These are phyloP conservation scores for Torrubiella hemipterigena DNA, from an alignment of 2,329 filamentous ascomycete genomes.

Conservation along the genomic window DNA sequence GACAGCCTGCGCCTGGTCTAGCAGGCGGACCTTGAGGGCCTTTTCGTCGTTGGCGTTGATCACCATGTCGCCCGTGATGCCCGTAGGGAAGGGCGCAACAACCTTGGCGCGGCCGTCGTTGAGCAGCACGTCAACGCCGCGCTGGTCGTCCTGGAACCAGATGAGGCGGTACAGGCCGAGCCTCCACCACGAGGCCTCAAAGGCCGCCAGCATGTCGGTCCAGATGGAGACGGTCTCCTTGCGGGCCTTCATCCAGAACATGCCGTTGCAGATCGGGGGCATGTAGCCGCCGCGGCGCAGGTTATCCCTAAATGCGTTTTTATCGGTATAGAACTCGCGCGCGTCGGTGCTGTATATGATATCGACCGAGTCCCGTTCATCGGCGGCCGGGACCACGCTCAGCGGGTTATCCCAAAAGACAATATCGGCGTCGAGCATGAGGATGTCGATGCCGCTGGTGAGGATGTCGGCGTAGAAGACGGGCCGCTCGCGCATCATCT, in stretches of 20 bases:
- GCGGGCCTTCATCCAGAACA: conserved; percentile 2
- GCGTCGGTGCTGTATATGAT: conserved; percentile 2
- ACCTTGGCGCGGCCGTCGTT: conserved; percentile 1
- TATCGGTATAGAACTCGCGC: conserved; percentile 1
- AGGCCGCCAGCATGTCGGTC: conserved; percentile 1
- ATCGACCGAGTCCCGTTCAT: not conserved
- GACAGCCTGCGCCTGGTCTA: not conserved
- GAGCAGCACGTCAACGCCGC: conserved; percentile 1
- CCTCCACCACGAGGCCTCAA: conserved; percentile 1
- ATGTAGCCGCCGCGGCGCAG: not conserved
- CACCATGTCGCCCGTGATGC: conserved; percentile 1
- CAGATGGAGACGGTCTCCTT: not conserved
- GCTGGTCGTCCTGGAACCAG: conserved; percentile 2
- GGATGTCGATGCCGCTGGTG: conserved; percentile 1
- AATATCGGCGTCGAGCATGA: conserved; percentile 3
- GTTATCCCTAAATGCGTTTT: not conserved
- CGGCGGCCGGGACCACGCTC: not conserved
- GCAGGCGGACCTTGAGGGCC: not conserved
- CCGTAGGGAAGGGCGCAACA: not conserved
- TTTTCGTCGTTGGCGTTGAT: not conserved
- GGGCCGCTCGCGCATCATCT: not conserved
- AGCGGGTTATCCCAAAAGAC: conserved; percentile 1
- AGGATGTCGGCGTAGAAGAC: not conserved
- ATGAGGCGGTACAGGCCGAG: not conserved
- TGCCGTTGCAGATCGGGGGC: conserved; percentile 3